Evolutionary conservation across 1,284 basidiomycete genomes (phyloP).

Genomic region (Apiotrichum sp.): DNA sequence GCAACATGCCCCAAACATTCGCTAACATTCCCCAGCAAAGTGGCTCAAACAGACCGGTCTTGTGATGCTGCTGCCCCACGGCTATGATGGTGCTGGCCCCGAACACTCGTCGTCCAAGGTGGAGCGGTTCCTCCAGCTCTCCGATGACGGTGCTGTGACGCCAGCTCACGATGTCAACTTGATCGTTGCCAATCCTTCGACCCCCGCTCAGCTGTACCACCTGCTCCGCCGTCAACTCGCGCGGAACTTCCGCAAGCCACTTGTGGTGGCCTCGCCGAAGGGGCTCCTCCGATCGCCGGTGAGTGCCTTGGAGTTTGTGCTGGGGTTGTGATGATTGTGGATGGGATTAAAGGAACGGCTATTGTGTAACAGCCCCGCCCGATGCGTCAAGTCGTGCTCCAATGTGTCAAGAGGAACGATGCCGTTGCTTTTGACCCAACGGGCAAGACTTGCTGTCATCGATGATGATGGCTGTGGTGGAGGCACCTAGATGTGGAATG

Average conservation of each 20-base stretch:
- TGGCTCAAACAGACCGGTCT: slow-evolving; percentile 89
- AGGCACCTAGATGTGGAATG: background rate
- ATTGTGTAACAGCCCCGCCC: background rate
- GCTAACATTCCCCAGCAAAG: slow-evolving; percentile 57
- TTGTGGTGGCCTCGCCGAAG: slow-evolving; percentile 77
- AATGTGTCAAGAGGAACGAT: background rate
- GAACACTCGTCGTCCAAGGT: slow-evolving; percentile 82
- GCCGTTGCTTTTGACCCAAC: background rate
- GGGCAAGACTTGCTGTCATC: too few species aligned
- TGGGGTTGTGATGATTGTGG: background rate
- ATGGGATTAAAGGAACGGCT: background rate
- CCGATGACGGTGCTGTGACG: slow-evolving; percentile 35
- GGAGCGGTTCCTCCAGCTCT: slow-evolving; percentile 70
- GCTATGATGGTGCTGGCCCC: slow-evolving; percentile 80
- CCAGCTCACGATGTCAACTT: slow-evolving; percentile 59
- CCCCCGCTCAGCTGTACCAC: slow-evolving; percentile 84
- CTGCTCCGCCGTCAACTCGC: slow-evolving; percentile 72
- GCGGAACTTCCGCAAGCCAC: slow-evolving; percentile 76
- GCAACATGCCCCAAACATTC: background rate
- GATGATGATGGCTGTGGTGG: background rate
- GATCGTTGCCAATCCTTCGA: slow-evolving; percentile 76
- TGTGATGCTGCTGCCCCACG: slow-evolving; percentile 77
- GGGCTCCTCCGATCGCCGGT: slow-evolving; percentile 71
- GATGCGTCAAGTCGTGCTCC: too few species aligned
- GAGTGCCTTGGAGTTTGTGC: slow-evolving; percentile 30